phyloP scores from a whole-genome alignment of 768 basidiomycete species.

The Omphalotus guepiniiformis region DNA sequence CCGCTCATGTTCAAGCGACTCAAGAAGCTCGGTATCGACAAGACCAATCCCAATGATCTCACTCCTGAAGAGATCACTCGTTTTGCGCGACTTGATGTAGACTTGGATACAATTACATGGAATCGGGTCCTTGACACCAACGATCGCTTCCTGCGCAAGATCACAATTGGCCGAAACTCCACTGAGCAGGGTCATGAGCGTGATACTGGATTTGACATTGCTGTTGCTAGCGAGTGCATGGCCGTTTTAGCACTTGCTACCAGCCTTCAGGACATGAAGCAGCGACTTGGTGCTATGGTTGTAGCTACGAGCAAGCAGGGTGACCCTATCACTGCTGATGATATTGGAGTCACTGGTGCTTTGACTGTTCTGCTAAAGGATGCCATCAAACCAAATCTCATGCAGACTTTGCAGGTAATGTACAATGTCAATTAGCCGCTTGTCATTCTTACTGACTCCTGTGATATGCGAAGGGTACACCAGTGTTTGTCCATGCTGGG shows the following conservation, averaged over 20 bases:
- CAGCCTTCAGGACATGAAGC: conserved; percentile 85
- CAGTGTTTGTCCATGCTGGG: conserved; percentile 98
- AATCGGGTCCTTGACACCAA: conserved; percentile 96
- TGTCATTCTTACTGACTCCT: neutral
- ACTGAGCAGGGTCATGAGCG: conserved; percentile 90
- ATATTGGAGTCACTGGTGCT: conserved; percentile 92
- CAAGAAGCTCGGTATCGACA: conserved; percentile 91
- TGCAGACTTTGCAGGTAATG: conserved; percentile 88
- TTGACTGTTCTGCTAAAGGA: conserved; percentile 98
- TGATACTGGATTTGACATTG: conserved; percentile 91
- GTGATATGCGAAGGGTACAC: conserved; percentile 64
- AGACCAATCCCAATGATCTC: conserved; percentile 87
- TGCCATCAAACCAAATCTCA: conserved; percentile 97
- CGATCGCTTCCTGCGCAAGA: conserved; percentile 92
- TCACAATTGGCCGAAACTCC: conserved; percentile 85
- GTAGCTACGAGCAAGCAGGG: conserved; percentile 91
- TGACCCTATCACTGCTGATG: conserved; percentile 92
- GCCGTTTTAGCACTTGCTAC: conserved; percentile 93
- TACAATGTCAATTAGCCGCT: neutral
- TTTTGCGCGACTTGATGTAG: conserved; percentile 91
- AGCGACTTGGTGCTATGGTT: conserved; percentile 93
- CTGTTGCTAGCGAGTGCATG: conserved; percentile 98
- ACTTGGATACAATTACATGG: conserved; percentile 92
- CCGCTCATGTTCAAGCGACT: conserved; percentile 96
- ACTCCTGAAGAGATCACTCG: conserved; percentile 88